A percentile compares a stretch with the other conserved stretches of the same genome.
Evolutionary conservation across 2,329 filamentous ascomycete species (phyloP).

Genomic region (Colletotrichum lindemuthianum): DNA sequence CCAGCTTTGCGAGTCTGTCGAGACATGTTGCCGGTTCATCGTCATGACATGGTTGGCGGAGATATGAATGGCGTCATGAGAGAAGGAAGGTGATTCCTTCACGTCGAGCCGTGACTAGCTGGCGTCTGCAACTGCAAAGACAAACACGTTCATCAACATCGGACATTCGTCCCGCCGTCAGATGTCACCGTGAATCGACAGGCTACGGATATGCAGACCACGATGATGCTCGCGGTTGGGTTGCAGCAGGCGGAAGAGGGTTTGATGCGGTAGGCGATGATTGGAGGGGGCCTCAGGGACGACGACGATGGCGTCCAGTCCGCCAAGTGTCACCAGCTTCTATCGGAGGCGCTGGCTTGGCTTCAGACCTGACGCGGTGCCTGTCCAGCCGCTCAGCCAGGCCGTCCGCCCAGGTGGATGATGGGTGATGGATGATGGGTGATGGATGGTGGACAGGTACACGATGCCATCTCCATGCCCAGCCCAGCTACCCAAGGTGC

Average conservation of each 20-base stretch:
- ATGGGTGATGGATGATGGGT: too few relatives aligned
- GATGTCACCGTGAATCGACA: constrained; percentile 20
- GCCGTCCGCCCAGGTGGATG: background rate
- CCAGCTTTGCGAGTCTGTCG: background rate
- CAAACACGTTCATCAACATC: background rate
- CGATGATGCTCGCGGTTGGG: constrained; percentile 13
- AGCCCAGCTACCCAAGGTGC: too few relatives aligned
- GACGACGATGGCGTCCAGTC: constrained; percentile 17
- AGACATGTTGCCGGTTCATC: too few relatives aligned
- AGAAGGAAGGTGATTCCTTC: too few relatives aligned
- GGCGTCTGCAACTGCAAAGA: too few relatives aligned
- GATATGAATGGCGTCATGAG: too few relatives aligned
- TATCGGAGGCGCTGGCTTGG: constrained; percentile 4
- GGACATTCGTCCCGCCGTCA: background rate
- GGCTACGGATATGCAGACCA: constrained; percentile 24
- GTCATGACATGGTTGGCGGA: too few relatives aligned
- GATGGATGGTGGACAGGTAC: too few relatives aligned
- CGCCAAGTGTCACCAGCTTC: constrained; percentile 5
- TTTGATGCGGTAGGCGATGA: constrained; percentile 30
- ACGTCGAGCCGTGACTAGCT: too few relatives aligned
- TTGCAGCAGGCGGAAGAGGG: constrained; percentile 4
- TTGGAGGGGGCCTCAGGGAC: constrained; percentile 29
- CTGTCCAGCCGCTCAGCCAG: constrained; percentile 2
- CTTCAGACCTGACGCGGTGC: constrained; percentile 11
- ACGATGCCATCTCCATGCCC: too few relatives aligned